Evolutionary conservation across 2,329 filamentous ascomycete genomes (phyloP), one percentile per base, ranked within the genome.

Genomic region (Trichoderma koningiopsis): DNA sequence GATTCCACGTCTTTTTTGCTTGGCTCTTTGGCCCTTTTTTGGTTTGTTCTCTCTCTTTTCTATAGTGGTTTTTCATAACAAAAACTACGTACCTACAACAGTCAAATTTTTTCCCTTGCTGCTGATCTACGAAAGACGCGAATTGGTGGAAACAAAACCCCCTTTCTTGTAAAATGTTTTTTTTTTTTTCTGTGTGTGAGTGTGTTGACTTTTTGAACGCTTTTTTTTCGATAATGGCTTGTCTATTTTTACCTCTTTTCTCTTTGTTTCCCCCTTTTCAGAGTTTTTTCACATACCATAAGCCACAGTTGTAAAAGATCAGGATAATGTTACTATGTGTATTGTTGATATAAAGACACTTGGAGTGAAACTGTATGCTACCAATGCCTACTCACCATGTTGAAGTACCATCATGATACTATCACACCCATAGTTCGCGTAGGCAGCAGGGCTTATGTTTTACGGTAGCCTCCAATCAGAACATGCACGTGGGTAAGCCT

Each of bases 141-240:
- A 24, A 24, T 29, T 55, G 52, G 22, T 27, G 52, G 27, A 55
- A 27, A 27, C 52, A 55, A 27, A 43, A 43, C 70, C n/a, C 35
- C 24, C 22, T 19, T 37, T 47, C 40, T 71, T 71, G 70, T 60
- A 69, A 73, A 69, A 63, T 64, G 53, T 7, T 43, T 43, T n/a
- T n/a, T 43, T n/a, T n/a, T 10, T 40, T 40, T 37, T 37, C 27
- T 27, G 27, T 27, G 27, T 27, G 27, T 27, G 27, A 43, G 31
- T 52, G 31, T 47, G 49, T 40, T 63, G 24, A 40, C 60, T 27
- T 62, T 27, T 62, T 35, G 33, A 43, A 40, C 24, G 27, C n/a
- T 62, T 35, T 31, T 31, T 31, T 11, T 49, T 64, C 47, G 31
- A 65, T 65, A 43, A 49, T 65, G 61, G 61, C 13, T 65, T 65